Percentiles rank a stretch among this genome's conserved stretches.
phyloP scores from a whole-genome alignment of 2,329 filamentous ascomycete species.

The Apiospora pterosperma region DNA sequence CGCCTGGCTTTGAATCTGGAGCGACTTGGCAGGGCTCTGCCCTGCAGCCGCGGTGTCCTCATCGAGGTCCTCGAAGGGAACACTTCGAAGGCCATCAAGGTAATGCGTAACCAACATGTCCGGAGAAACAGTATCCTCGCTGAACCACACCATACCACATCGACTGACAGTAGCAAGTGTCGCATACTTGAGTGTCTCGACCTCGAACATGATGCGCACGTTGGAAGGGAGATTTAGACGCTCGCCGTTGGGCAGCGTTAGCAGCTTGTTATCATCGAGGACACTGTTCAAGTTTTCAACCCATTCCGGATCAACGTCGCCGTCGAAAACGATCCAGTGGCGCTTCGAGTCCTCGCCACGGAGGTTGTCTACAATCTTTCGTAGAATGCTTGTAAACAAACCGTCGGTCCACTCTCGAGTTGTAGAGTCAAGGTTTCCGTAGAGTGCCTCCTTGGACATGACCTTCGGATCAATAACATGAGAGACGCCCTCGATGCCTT shows the following conservation, averaged over 20 bases:
- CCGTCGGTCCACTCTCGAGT: conserved; percentile 99
- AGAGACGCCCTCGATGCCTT: conserved; percentile 88
- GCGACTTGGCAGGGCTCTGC: conserved; percentile 72
- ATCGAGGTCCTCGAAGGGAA: conserved; percentile 91
- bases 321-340: conserved; percentile 99
- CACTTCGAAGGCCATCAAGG: conserved; percentile 74
- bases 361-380: conserved; percentile 98
- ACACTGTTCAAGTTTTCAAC: conserved; percentile 99
- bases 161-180: conserved; percentile 98
- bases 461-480: conserved; percentile 99
- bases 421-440: conserved; percentile 92
- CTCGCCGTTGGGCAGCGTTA: conserved; percentile 96
- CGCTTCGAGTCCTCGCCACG: conserved; percentile 95
- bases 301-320: conserved; percentile 98
- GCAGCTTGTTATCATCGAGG: conserved; percentile 95
- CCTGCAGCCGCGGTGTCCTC: conserved; percentile 81
- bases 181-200: conserved; percentile 95
- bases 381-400: conserved; percentile 93
- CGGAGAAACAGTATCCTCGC: conserved; percentile 91
- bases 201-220: conserved; percentile 99
- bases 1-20: conserved; percentile 74
- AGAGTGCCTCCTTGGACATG: conserved; percentile 98
- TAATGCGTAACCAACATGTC: conserved; percentile 93
- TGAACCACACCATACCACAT: conserved; percentile 99
- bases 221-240: conserved; percentile 92